These are phyloP conservation scores for Penstemon eatonii DNA, from an alignment of 257 asterid genomes.

Conservation along the genomic window DNA sequence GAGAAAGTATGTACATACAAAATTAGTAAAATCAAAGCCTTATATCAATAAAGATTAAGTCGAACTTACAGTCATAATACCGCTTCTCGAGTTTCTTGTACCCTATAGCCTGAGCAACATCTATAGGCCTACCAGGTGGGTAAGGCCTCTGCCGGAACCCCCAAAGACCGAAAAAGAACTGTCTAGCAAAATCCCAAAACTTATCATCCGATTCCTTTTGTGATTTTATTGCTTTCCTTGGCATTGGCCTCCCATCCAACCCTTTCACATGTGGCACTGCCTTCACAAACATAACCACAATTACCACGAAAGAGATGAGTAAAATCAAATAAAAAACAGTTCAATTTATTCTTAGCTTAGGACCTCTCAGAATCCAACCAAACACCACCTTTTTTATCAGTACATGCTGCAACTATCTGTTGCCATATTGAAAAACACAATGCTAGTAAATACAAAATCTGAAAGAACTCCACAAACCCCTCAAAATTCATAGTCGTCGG, in stretches of 20 bases:
- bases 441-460: too few relatives aligned
- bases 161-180: slow-evolving; percentile 99
- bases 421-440: not conserved
- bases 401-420: not conserved
- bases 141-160: slow-evolving; percentile 94
- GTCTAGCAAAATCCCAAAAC: slow-evolving; percentile 94
- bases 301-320: slow-evolving; percentile 15
- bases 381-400: slow-evolving; percentile 4
- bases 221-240: slow-evolving; percentile 80
- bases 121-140: slow-evolving; percentile 92
- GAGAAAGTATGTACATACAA: not conserved
- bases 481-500: too few relatives aligned
- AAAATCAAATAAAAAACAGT: slow-evolving; percentile 9
- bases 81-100: slow-evolving; percentile 83
- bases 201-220: slow-evolving; percentile 70
- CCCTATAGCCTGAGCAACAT: slow-evolving; percentile 94
- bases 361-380: slow-evolving; percentile 11
- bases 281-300: slow-evolving; percentile 50
- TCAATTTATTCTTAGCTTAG: not conserved
- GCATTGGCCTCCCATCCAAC: slow-evolving; percentile 97
- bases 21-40: not conserved
- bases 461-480: too few relatives aligned
- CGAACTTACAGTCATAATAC: slow-evolving; percentile 79
- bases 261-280: slow-evolving; percentile 88
- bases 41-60: not conserved